These are phyloP conservation scores for Heliamphora exappendiculata DNA, from an alignment of 148 eudicot species.

Conservation along the genomic window DNA sequence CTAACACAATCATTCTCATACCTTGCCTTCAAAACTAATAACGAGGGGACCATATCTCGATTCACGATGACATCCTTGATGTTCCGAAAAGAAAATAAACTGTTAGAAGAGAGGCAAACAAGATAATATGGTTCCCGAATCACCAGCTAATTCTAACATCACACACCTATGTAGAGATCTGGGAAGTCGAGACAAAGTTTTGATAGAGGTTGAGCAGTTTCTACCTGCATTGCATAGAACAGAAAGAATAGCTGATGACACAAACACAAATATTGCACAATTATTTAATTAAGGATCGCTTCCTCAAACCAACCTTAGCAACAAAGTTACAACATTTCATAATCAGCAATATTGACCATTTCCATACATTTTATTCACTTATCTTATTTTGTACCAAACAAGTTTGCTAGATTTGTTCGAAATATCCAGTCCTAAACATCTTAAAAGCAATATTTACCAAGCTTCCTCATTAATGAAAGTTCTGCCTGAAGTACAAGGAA, in stretches of 20 bases:
- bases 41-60: slow-evolving; percentile 65
- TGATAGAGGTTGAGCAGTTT: slow-evolving; percentile 71
- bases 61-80: slow-evolving; percentile 74
- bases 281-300: background rate
- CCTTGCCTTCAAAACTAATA: slow-evolving; percentile 78
- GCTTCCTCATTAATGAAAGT: background rate
- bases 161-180: slow-evolving; percentile 71
- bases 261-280: background rate
- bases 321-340: background rate
- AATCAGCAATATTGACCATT: background rate
- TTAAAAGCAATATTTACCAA: background rate
- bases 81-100: slow-evolving; percentile 5
- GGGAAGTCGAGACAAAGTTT: slow-evolving; percentile 59
- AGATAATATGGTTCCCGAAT: background rate
- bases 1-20: slow-evolving; percentile 11
- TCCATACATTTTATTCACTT: background rate
- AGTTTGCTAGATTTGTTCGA: background rate
- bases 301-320: background rate
- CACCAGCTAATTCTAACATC: background rate
- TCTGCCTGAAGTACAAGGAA: background rate
- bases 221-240: slow-evolving; percentile 46
- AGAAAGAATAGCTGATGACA: background rate
- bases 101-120: slow-evolving; percentile 7
- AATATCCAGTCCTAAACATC: background rate
- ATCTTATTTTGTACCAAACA: background rate